Base-by-base conservation (phyloP, 1,284 basidiomycete species). In the Moniliella sp. region DNA sequence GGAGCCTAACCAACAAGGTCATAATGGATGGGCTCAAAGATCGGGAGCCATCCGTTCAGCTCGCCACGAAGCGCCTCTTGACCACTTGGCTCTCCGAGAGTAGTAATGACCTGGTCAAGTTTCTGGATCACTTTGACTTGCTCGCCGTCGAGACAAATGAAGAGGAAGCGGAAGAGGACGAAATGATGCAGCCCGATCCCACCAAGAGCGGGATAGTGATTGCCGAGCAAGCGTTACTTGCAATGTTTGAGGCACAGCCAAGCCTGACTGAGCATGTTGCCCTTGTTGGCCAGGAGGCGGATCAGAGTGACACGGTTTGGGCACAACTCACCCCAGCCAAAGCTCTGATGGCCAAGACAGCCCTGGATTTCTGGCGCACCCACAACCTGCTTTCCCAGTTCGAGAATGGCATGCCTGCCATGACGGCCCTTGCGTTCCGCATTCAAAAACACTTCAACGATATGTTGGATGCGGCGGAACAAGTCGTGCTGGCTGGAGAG, bases 381-480 rank as follows among this genome's bases (percentile, higher is more conserved):
- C 61, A 74, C 18, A 61, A 66, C 3, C 68, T 60, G 8, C 21
- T 31, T 74, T 78, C 30, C 62, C 66, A 72, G 12, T 64, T 88
- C 1, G 83, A 91, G 48, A 62, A 68, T 2, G 69, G 72, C 7
- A 66, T 94, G 7, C 88, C 88, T 0, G 78, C 84, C 23, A 78
- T 91, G 13, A 93, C 82, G 0, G 73, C 75, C 0, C 72, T 93
- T 30, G 84, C 83, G 0, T 88, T 79, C 65, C 68, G 71, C 31
- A 75, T 91, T 23, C 78, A 91, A 60, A 67, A 72, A 31, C 69
- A 73, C 15, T 58, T 45, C 35, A 32, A 34, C 8, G 36, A 33
- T 13, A 40, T 58, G 4, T 32, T 34, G 9, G 33, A 45, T 21
- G 35, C 48, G 12, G 40, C 50, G 21, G 37, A 50, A 32, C 37